A percentile compares a stretch with the other conserved stretches of the same genome.
phyloP scores from a whole-genome alignment of 2,329 filamentous ascomycete species.

The Aspergillus niger region DNA sequence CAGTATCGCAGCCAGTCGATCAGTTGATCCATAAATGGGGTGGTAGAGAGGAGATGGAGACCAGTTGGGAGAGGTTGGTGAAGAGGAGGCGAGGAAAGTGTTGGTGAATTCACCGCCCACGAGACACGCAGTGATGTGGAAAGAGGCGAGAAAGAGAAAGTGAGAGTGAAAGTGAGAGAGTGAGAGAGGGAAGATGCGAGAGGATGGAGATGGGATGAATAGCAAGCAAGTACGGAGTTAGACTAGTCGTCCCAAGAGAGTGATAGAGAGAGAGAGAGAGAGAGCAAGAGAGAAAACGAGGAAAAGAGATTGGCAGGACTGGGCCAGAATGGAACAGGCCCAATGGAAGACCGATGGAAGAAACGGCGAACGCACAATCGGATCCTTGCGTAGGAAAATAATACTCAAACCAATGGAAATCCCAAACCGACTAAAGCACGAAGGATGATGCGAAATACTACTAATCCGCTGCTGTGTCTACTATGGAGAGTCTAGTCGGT shows the following conservation, averaged over 20 bases:
- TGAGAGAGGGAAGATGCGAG: too few relatives aligned
- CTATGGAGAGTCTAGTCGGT: too few relatives aligned
- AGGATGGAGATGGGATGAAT: too few relatives aligned
- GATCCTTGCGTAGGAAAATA: not conserved
- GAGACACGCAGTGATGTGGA: not conserved
- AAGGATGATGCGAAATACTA: not conserved
- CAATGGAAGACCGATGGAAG: conserved; percentile 9
- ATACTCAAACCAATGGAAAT: not conserved
- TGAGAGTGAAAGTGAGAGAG: not conserved
- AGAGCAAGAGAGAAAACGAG: not conserved
- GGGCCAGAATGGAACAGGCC: not conserved
- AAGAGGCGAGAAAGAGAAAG: not conserved
- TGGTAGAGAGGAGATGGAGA: conserved; percentile 1
- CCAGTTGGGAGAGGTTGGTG: not conserved
- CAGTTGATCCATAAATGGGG: conserved; percentile 9
- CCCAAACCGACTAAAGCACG: not conserved
- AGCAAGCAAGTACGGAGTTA: too few relatives aligned
- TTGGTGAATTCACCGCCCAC: conserved; percentile 3
- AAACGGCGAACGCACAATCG: conserved; percentile 1
- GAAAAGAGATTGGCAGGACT: conserved; percentile 1
- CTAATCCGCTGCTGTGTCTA: not conserved
- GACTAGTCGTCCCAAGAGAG: not conserved
- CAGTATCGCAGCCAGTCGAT: conserved; percentile 2
- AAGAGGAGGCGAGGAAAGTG: not conserved
- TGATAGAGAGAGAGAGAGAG: not conserved